Evolutionary conservation across 352 stramenopile genomes (phyloP).

Genomic region (Phytopythium oedochilum): DNA sequence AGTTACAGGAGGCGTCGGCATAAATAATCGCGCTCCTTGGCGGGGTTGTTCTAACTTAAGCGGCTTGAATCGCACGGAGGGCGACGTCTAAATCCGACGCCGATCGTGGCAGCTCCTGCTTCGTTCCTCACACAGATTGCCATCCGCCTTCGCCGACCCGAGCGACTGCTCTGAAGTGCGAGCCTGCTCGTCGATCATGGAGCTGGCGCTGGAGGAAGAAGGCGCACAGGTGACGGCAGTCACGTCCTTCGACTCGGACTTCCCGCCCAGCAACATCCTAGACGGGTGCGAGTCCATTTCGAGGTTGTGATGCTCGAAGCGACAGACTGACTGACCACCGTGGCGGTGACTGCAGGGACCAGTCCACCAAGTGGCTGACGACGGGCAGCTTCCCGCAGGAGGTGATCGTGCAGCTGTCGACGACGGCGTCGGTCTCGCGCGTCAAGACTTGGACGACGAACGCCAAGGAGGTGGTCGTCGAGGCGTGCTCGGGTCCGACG

Average conservation of each 20-base stretch:
- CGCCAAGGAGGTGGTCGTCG: conserved; percentile 64
- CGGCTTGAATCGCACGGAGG: neutral
- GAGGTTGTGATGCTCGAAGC: neutral
- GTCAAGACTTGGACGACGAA: conserved; percentile 81
- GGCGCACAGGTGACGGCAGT: conserved; percentile 75
- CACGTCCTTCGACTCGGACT: conserved; percentile 71
- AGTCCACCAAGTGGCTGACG: conserved; percentile 78
- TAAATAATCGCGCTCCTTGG: neutral
- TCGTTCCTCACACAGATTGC: neutral
- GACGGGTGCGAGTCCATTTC: conserved; percentile 47
- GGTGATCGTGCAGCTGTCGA: conserved; percentile 77
- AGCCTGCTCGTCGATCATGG: conserved; percentile 26
- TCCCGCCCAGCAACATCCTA: conserved; percentile 70
- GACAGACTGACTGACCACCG: neutral
- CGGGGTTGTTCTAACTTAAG: conserved; percentile 3
- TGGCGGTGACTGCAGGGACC: conserved; percentile 32
- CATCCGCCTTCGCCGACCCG: no score
- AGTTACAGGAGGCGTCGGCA: neutral
- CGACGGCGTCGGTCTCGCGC: conserved; percentile 63
- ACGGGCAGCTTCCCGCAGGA: conserved; percentile 80
- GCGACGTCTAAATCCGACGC: neutral
- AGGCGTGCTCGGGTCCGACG: conserved; percentile 60
- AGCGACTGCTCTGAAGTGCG: no score
- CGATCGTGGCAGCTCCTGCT: neutral
- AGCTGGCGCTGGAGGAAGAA: conserved; percentile 78